These are phyloP conservation scores for Penicillium occitanis DNA, from an alignment of 2,329 filamentous ascomycete species.

Conservation along the genomic window DNA sequence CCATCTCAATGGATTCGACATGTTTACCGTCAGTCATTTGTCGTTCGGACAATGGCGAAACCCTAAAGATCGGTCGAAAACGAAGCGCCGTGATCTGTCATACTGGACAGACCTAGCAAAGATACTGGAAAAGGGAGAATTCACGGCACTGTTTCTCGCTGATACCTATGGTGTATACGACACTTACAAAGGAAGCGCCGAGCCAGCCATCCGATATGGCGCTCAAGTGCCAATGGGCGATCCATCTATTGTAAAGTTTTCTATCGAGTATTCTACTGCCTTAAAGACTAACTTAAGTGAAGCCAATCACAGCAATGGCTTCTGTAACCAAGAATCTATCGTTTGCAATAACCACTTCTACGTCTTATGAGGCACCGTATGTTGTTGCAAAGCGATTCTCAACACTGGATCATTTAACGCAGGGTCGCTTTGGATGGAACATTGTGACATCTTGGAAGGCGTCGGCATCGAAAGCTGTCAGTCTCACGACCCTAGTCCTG, in stretches of 20 bases:
- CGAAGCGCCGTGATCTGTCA: conserved; percentile 42
- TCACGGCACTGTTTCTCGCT: conserved; percentile 54
- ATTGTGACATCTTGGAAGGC: conserved; percentile 69
- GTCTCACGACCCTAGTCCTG: conserved; percentile 53
- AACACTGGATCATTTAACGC: conserved; percentile 66
- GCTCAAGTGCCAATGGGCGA: conserved; percentile 71
- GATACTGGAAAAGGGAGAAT: conserved; percentile 49
- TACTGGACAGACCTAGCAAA: conserved; percentile 52
- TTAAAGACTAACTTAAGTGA: background rate
- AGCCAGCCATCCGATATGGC: conserved; percentile 60
- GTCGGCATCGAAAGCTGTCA: conserved; percentile 64
- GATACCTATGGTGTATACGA: conserved; percentile 61
- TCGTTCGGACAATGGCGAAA: conserved; percentile 33
- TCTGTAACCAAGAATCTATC: conserved; percentile 64
- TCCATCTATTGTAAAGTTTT: conserved; percentile 45
- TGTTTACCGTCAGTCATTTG: conserved; percentile 41
- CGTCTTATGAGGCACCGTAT: conserved; percentile 69
- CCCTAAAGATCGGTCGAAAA: conserved; percentile 36
- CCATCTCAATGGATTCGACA: conserved; percentile 43
- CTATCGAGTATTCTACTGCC: background rate
- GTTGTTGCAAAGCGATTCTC: conserved; percentile 65
- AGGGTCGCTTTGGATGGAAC: conserved; percentile 61
- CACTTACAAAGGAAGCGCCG: conserved; percentile 62
- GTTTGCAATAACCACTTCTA: conserved; percentile 67
- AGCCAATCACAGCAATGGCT: conserved; percentile 65